Conservation (phyloP, 208 protist species). For the Crithidia expoeki region DNA sequence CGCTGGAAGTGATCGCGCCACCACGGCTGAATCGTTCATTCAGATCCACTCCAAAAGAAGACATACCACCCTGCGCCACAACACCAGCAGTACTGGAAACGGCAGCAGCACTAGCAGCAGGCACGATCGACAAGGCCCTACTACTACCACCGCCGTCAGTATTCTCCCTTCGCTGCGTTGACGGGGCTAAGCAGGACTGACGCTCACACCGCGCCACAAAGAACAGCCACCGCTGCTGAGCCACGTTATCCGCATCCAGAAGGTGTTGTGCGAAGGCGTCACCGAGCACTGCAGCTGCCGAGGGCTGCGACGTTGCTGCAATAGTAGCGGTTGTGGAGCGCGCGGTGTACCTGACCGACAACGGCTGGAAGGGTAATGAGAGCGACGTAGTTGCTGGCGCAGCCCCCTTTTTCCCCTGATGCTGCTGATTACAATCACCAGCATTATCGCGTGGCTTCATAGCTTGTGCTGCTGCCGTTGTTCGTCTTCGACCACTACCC, state of each 20-base stretch:
- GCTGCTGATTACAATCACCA: neutral
- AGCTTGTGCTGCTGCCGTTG: too few species aligned
- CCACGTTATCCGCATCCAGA: constrained; percentile 17
- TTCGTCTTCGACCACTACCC: neutral
- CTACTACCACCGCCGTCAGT: too few species aligned
- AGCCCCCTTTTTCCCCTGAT: neutral
- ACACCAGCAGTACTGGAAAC: neutral
- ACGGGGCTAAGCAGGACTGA: constrained; percentile 17
- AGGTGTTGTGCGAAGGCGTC: constrained; percentile 25
- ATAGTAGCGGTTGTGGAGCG: neutral
- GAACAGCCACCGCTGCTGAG: constrained; percentile 20
- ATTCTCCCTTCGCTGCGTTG: neutral
- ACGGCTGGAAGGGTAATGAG: neutral
- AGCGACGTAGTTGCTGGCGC: neutral
- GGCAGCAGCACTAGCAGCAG: too few species aligned
- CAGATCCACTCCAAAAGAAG: too few species aligned
- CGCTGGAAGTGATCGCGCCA: neutral
- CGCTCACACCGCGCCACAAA: constrained; percentile 27
- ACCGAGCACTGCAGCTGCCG: constrained; percentile 5
- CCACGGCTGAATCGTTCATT: too few species aligned
- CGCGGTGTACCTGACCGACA: neutral
- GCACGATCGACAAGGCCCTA: too few species aligned
- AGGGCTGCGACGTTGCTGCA: neutral
- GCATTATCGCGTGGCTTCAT: neutral
- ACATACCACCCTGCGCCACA: too few species aligned